Conservation (phyloP, 2,329 filamentous ascomycete species). For the Talaromyces rugulosus region DNA sequence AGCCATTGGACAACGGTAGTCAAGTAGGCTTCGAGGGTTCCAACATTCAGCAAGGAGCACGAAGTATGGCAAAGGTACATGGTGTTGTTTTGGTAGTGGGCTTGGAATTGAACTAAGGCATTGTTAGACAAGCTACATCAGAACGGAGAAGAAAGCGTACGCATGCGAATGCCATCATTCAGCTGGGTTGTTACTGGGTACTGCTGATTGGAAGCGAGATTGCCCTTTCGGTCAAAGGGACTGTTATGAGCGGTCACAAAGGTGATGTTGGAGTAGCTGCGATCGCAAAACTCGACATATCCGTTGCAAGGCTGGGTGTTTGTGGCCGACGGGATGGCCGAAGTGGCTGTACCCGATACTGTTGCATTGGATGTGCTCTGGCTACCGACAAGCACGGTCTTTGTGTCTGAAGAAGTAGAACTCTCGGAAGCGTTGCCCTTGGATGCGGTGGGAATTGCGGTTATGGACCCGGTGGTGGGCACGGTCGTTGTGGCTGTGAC, state of each 20-base stretch:
- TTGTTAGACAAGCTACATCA: background rate
- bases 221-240: conserved; percentile 67
- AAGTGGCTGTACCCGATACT: conserved; percentile 39
- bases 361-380: conserved; percentile 43
- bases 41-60: conserved; percentile 76
- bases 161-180: conserved; percentile 64
- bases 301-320: conserved; percentile 80
- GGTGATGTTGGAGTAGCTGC: conserved; percentile 78
- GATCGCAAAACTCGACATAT: conserved; percentile 69
- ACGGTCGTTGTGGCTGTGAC: conserved; percentile 31
- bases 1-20: conserved; percentile 69
- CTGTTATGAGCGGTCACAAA: conserved; percentile 77
- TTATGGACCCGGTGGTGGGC: conserved; percentile 19
- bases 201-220: conserved; percentile 71
- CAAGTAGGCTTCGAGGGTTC: conserved; percentile 72
- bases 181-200: conserved; percentile 66
- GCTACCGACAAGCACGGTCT: conserved; percentile 38
- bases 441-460: conserved; percentile 16
- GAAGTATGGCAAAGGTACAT: conserved; percentile 80
- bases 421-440: conserved; percentile 21
- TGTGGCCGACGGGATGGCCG: conserved; percentile 45
- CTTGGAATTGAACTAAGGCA: conserved; percentile 55
- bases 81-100: conserved; percentile 52
- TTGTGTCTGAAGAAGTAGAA: conserved; percentile 33
- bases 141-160: conserved; percentile 29